Conservation (phyloP, 306 rosid genomes). For the Prinsepia uniflora region DNA sequence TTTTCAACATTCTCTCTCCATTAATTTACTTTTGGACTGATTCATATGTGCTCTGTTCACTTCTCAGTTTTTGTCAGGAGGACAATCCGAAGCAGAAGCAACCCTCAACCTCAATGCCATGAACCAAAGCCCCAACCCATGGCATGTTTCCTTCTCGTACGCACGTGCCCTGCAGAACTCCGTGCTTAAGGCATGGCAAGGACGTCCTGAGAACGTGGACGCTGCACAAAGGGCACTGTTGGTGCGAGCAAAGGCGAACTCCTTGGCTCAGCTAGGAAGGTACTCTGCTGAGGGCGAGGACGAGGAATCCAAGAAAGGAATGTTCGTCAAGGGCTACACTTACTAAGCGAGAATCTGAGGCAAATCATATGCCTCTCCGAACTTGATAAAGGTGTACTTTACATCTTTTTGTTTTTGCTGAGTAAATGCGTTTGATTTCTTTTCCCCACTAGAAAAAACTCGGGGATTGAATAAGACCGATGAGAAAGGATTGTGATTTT, state of each 20-base stretch:
- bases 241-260: slow-evolving; percentile 95
- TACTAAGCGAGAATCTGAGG: slow-evolving; percentile 41
- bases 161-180: slow-evolving; percentile 94
- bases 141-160: slow-evolving; percentile 98
- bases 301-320: slow-evolving; percentile 84
- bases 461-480: slow-evolving; percentile 53
- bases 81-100: slow-evolving; percentile 94
- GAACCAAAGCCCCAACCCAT: slow-evolving; percentile 98
- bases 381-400: slow-evolving; percentile 14
- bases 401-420: slow-evolving; percentile 10
- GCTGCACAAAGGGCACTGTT: slow-evolving; percentile 78
- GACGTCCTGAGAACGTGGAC: slow-evolving; percentile 67
- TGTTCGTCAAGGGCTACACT: slow-evolving; percentile 91
- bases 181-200: slow-evolving; percentile 96
- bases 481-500: slow-evolving; percentile 29
- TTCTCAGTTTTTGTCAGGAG: slow-evolving; percentile 90
- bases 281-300: slow-evolving; percentile 80
- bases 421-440: slow-evolving; percentile 24
- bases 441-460: slow-evolving; percentile 15
- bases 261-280: slow-evolving; percentile 93
- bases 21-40: neutral
- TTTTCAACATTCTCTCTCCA: neutral
- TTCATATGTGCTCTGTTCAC: slow-evolving; percentile 15
- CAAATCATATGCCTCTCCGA: slow-evolving; percentile 11
- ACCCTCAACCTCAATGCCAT: slow-evolving; percentile 89